phyloP scores from a whole-genome alignment of 177 flowering plant genomes.

The Vitis hybrid region DNA sequence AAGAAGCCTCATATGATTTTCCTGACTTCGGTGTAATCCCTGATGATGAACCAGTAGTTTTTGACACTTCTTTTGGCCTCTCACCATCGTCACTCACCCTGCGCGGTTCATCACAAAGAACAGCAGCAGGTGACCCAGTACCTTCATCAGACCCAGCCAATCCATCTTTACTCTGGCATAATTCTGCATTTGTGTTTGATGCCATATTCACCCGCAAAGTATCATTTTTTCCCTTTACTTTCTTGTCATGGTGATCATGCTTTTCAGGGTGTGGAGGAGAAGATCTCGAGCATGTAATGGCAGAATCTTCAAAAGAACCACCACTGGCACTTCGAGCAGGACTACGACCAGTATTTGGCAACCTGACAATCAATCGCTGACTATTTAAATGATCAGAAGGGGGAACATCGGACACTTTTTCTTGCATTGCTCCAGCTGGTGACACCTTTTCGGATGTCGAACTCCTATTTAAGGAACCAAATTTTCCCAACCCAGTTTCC shows the following conservation, averaged over 20 bases:
- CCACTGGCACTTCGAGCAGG: constrained; percentile 64
- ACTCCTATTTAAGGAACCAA: constrained; percentile 36
- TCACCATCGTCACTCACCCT: constrained; percentile 30
- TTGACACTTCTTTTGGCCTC: constrained; percentile 18
- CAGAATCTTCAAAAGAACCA: constrained; percentile 54
- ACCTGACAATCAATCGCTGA: constrained; percentile 73
- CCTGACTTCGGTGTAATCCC: constrained; percentile 32
- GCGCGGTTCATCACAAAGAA: constrained; percentile 34
- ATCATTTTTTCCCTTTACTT: constrained; percentile 46
- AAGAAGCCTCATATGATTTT: constrained; percentile 46
- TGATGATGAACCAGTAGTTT: constrained; percentile 35
- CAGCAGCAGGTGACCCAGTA: constrained; percentile 43
- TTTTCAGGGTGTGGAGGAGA: constrained; percentile 62
- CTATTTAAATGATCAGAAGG: constrained; percentile 43
- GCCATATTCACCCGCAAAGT: constrained; percentile 24
- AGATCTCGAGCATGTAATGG: constrained; percentile 51
- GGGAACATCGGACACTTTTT: constrained; percentile 46
- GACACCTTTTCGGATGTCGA: constrained; percentile 45
- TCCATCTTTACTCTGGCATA: constrained; percentile 64
- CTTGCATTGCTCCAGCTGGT: constrained; percentile 41
- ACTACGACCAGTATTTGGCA: constrained; percentile 70
- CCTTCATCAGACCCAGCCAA: constrained; percentile 47
- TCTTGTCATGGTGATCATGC: constrained; percentile 49
- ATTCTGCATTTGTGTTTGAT: constrained; percentile 48
- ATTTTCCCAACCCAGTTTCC: constrained; percentile 44